Conservation (phyloP, 805 yeast genomes). For the Starmerella bombi region DNA sequence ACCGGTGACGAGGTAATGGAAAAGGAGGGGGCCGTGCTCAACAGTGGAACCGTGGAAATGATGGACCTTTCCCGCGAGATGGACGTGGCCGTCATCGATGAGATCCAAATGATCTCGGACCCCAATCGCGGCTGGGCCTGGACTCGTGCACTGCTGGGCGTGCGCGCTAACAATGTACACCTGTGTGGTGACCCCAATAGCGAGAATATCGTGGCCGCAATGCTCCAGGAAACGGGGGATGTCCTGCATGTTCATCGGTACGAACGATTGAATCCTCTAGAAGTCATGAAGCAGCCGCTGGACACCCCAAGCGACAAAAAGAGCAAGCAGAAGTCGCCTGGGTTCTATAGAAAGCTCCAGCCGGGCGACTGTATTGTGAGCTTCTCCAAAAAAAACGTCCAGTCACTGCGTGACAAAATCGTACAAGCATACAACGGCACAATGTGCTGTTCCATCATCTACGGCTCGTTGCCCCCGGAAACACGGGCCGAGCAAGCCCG, state of each 20-base stretch:
- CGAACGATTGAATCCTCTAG: constrained; percentile 59
- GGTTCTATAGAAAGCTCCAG: constrained; percentile 27
- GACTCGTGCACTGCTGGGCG: constrained; percentile 85
- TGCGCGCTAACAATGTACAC: constrained; percentile 72
- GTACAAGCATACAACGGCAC: constrained; percentile 38
- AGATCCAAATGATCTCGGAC: constrained; percentile 89
- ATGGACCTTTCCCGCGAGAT: constrained; percentile 49
- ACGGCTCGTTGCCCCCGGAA: constrained; percentile 94
- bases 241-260: constrained; percentile 56
- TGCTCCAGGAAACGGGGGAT: constrained; percentile 67
- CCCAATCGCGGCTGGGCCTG: constrained; percentile 77
- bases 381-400: constrained; percentile 62
- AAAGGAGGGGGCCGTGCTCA: constrained; percentile 58
- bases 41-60: constrained; percentile 93
- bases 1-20: constrained; percentile 93
- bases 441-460: constrained; percentile 61
- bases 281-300: constrained; percentile 33
- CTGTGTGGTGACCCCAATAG: constrained; percentile 87
- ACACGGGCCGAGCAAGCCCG: constrained; percentile 74
- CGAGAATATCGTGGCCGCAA: constrained; percentile 47
- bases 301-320: neutral
- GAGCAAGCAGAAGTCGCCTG: neutral
- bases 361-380: constrained; percentile 85
- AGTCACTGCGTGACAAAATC: constrained; percentile 54
- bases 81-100: constrained; percentile 88